A percentile compares a stretch with the other conserved stretches of the same genome.
These are phyloP conservation scores for Puccinia novopanici DNA, from an alignment of 1,284 basidiomycete species.

Conservation along the genomic window DNA sequence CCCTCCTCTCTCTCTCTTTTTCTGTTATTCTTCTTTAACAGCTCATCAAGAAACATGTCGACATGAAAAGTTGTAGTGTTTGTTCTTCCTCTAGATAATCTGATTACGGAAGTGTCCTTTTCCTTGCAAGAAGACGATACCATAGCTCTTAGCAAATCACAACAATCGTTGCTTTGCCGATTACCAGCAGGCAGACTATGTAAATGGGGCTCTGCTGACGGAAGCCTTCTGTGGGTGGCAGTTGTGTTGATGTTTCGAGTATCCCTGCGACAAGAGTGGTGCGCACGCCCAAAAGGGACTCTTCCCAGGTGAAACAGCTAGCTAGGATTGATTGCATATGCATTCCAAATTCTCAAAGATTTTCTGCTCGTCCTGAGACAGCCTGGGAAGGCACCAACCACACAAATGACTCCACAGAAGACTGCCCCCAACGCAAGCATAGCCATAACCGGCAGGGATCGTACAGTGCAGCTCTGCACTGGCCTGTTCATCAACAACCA, in stretches of 20 bases:
- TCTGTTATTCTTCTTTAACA: neutral
- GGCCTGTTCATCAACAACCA: conserved; percentile 53
- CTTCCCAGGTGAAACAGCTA: too few relatives aligned
- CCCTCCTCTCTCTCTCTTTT: neutral
- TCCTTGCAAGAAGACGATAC: neutral
- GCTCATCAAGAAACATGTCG: neutral
- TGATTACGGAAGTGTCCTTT: neutral
- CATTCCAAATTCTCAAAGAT: neutral
- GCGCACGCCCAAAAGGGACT: too few relatives aligned
- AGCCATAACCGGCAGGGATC: conserved; percentile 27
- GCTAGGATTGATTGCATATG: neutral
- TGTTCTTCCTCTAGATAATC: neutral
- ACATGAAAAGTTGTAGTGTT: neutral
- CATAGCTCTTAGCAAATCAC: too few relatives aligned
- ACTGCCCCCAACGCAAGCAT: conserved; percentile 15
- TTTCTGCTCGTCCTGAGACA: too few relatives aligned
- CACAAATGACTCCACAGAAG: conserved; percentile 6
- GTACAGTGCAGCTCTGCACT: conserved; percentile 44
- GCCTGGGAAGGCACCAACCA: too few relatives aligned
- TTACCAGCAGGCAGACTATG: too few relatives aligned
- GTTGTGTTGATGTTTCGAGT: too few relatives aligned
- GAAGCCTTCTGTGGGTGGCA: too few relatives aligned
- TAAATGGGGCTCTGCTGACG: too few relatives aligned
- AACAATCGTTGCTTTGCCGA: too few relatives aligned
- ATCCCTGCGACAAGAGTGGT: too few relatives aligned